These are phyloP conservation scores for Helianthus tuberosus DNA, from an alignment of 129 eudicot species.

Conservation along the genomic window DNA sequence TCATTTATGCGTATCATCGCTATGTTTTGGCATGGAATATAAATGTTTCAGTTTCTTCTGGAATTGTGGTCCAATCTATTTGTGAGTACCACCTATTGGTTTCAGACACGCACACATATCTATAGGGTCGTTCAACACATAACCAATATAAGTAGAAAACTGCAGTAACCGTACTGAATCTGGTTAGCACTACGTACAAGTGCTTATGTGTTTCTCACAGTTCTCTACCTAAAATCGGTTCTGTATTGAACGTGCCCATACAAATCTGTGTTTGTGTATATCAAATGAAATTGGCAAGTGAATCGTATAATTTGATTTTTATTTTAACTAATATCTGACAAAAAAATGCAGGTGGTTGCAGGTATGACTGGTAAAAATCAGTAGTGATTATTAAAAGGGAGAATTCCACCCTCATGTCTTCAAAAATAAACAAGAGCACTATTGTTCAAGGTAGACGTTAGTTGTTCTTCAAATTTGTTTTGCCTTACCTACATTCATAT, in stretches of 20 bases:
- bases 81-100: conserved; percentile 41
- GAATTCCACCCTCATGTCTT: conserved; percentile 21
- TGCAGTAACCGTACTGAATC: too few relatives aligned
- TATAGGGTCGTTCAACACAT: too few relatives aligned
- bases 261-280: not conserved
- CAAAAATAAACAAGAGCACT: conserved; percentile 4
- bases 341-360: conserved; percentile 59
- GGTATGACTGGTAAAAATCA: too few relatives aligned
- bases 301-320: not conserved
- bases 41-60: not conserved
- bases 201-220: too few relatives aligned
- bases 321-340: not conserved
- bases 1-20: too few relatives aligned
- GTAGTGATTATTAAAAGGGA: conserved; percentile 26
- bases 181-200: too few relatives aligned
- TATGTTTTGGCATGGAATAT: too few relatives aligned
- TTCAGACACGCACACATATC: not conserved
- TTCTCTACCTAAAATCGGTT: too few relatives aligned
- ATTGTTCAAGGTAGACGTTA: conserved; percentile 34
- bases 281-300: not conserved
- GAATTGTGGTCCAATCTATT: not conserved
- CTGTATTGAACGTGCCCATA: too few relatives aligned
- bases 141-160: too few relatives aligned
- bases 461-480: conserved; percentile 14
- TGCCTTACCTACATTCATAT: conserved; percentile 13